phyloP scores from a whole-genome alignment of 331 rosid species.

The Quercus phellos region DNA sequence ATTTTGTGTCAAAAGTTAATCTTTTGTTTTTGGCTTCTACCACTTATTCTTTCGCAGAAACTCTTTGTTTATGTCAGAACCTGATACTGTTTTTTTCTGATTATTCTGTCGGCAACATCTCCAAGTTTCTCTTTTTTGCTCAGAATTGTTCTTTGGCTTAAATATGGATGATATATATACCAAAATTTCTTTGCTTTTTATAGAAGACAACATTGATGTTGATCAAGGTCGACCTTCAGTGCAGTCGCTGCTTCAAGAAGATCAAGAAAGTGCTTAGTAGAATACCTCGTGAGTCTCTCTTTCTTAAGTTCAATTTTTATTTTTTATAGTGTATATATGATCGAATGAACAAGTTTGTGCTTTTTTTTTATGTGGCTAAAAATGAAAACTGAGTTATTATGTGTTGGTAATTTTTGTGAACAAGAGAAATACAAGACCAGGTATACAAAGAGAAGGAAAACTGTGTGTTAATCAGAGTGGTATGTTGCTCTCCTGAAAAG shows the following conservation, averaged over 20 bases:
- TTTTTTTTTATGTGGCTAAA: too few relatives aligned
- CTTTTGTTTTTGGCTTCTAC: too few relatives aligned
- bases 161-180: too few relatives aligned
- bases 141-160: background rate
- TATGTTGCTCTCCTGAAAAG: conserved; percentile 68
- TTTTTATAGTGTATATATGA: background rate
- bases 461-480: conserved; percentile 58
- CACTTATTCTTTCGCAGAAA: too few relatives aligned
- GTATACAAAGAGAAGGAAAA: conserved; percentile 49
- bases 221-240: conserved; percentile 69
- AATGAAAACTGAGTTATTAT: conserved; percentile 25
- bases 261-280: conserved; percentile 62
- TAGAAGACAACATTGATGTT: conserved; percentile 48
- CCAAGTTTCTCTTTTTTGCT: background rate
- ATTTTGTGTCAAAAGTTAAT: too few relatives aligned
- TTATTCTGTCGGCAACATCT: background rate
- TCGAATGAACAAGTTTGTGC: too few relatives aligned
- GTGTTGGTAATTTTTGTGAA: conserved; percentile 29
- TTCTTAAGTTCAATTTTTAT: background rate
- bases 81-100: background rate
- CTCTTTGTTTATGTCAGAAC: background rate
- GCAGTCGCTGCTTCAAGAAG: conserved; percentile 63
- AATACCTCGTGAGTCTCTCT: conserved; percentile 59
- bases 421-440: conserved; percentile 78
- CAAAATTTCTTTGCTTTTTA: background rate